phyloP scores from a whole-genome alignment of 1,139 yeast genomes.

The Debaryomyces coudertii region DNA sequence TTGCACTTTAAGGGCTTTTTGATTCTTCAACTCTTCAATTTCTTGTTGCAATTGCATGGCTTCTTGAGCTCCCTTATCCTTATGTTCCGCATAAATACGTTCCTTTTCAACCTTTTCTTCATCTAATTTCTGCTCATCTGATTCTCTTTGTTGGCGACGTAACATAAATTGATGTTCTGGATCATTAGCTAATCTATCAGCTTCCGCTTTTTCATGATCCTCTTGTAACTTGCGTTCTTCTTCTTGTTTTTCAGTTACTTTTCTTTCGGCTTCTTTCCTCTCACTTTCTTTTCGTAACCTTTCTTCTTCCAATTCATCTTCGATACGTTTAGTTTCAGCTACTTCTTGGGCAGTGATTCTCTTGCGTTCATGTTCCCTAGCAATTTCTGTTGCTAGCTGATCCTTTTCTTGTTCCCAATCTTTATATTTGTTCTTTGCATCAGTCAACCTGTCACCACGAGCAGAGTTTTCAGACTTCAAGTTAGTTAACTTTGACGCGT shows the following conservation, averaged over 20 bases:
- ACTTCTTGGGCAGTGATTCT: conserved; percentile 52
- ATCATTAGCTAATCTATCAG: conserved; percentile 23
- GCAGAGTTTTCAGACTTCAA: conserved; percentile 43
- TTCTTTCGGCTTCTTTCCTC: conserved; percentile 30
- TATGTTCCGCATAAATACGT: conserved; percentile 29
- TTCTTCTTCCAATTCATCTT: conserved; percentile 50
- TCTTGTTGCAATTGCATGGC: conserved; percentile 30
- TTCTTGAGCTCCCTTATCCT: conserved; percentile 29
- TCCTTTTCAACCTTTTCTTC: conserved; percentile 34
- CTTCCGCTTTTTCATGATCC: conserved; percentile 19
- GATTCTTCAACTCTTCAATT: conserved; percentile 33
- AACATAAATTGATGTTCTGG: conserved; percentile 33
- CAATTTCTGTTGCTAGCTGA: conserved; percentile 40
- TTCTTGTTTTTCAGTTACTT: conserved; percentile 22
- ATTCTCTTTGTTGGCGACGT: conserved; percentile 31
- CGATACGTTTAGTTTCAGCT: conserved; percentile 48
- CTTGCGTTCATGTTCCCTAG: conserved; percentile 48
- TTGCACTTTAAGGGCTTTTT: conserved; percentile 28
- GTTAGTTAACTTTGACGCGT: conserved; percentile 45
- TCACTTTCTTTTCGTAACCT: conserved; percentile 42
- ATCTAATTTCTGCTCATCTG: conserved; percentile 29
- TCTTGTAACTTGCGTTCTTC: conserved; percentile 24
- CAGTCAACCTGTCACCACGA: conserved; percentile 40
- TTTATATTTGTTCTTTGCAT: conserved; percentile 44
- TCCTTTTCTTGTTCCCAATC: conserved; percentile 52